Evolutionary conservation across 2,329 filamentous ascomycete species (phyloP).

Genomic region (Pseudopithomyces chartarum): DNA sequence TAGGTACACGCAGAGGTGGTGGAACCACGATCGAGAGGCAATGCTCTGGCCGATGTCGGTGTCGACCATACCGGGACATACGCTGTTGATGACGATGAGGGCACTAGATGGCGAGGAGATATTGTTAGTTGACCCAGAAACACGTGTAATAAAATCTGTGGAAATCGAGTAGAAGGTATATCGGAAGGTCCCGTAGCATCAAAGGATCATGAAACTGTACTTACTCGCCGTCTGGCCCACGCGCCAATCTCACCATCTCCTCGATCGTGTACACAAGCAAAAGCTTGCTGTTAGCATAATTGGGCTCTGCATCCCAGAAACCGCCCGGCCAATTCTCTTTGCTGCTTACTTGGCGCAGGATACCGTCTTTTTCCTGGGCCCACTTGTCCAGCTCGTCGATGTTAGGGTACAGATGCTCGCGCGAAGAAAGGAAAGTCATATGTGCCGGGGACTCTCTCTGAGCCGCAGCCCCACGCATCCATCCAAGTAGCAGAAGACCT

Average conservation of each 20-base stretch:
- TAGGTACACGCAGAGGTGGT: slow-evolving; percentile 1
- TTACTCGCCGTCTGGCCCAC: slow-evolving; percentile 16
- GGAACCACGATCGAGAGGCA: slow-evolving; percentile 10
- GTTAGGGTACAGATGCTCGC: slow-evolving; percentile 14
- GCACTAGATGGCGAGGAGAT: slow-evolving; percentile 1
- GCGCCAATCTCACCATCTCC: slow-evolving; percentile 9
- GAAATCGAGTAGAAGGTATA: neutral
- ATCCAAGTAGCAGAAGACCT: slow-evolving; percentile 13
- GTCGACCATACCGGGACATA: slow-evolving; percentile 15
- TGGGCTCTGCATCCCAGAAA: slow-evolving; percentile 12
- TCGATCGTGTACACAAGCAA: slow-evolving; percentile 15
- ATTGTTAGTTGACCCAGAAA: neutral
- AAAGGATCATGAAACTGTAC: slow-evolving; percentile 7
- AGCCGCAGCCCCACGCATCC: slow-evolving; percentile 11
- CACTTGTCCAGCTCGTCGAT: slow-evolving; percentile 4
- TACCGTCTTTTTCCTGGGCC: slow-evolving; percentile 6
- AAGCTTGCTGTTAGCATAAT: slow-evolving; percentile 16
- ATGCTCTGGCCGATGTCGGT: slow-evolving; percentile 11
- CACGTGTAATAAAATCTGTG: neutral
- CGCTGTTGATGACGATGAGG: slow-evolving; percentile 14
- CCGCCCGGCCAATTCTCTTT: slow-evolving; percentile 10
- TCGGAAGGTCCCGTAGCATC: neutral
- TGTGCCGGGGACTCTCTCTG: slow-evolving; percentile 8
- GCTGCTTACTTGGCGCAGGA: slow-evolving; percentile 14
- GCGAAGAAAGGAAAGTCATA: slow-evolving; percentile 14